These are phyloP conservation scores for Echinosophora koreensis DNA, from an alignment of 306 rosid species.

Conservation along the genomic window DNA sequence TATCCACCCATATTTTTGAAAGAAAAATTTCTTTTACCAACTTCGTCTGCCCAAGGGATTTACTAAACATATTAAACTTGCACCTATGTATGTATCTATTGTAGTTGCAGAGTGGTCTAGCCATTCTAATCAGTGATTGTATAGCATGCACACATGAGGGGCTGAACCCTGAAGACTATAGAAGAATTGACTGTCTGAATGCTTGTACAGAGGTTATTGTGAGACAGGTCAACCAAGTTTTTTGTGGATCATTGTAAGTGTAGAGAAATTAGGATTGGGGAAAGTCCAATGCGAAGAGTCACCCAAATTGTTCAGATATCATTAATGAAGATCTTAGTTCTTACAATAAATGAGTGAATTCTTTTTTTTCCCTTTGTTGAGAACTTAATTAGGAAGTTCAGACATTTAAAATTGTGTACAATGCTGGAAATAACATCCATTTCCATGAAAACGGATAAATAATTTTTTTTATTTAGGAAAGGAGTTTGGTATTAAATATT, in stretches of 20 bases:
- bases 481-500: not conserved
- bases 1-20: not conserved
- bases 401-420: slow-evolving; percentile 3
- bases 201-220: slow-evolving; percentile 13
- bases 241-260: not conserved
- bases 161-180: slow-evolving; percentile 16
- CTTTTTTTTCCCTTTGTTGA: not conserved
- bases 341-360: slow-evolving; percentile 14
- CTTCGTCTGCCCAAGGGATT: slow-evolving; percentile 1
- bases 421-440: slow-evolving; percentile 6
- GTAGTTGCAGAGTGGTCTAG: slow-evolving; percentile 1
- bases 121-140: slow-evolving; percentile 27
- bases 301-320: not conserved
- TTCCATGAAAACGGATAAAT: slow-evolving; percentile 7
- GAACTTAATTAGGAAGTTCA: slow-evolving; percentile 8
- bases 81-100: not conserved
- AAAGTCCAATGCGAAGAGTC: slow-evolving; percentile 3
- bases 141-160: not conserved
- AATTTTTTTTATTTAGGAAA: not conserved
- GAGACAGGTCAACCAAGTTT: not conserved
- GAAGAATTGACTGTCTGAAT: slow-evolving; percentile 20
- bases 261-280: slow-evolving; percentile 9
- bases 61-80: not conserved
- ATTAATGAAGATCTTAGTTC: slow-evolving; percentile 15
- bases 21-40: not conserved